Evolutionary conservation across 768 basidiomycete species (phyloP).

Genomic region (Kwoniella dendrophila): DNA sequence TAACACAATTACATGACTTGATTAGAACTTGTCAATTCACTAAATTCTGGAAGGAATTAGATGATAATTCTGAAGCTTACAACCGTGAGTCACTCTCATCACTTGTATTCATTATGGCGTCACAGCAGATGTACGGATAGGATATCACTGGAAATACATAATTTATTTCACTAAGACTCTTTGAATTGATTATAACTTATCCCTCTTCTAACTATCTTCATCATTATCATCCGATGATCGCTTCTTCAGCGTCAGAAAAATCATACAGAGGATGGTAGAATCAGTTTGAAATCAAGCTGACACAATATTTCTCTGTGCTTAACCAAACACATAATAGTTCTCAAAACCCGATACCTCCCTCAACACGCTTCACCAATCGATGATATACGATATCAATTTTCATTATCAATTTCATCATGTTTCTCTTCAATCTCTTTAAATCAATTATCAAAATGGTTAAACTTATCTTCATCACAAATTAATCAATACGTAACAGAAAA

Average conservation of each 20-base stretch:
- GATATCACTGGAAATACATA: too few species aligned
- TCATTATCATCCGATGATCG: not conserved
- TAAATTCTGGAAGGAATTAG: constrained; percentile 49
- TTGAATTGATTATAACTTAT: too few species aligned
- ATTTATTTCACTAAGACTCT: too few species aligned
- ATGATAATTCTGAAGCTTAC: constrained; percentile 46
- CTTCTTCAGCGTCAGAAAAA: too few species aligned
- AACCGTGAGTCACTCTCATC: constrained; percentile 30
- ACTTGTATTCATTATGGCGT: too few species aligned
- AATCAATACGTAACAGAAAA: constrained; percentile 38
- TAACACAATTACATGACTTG: constrained; percentile 45
- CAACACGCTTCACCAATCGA: constrained; percentile 47
- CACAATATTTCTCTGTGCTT: too few species aligned
- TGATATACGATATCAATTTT: constrained; percentile 46
- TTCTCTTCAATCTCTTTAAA: constrained; percentile 49
- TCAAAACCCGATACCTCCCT: constrained; percentile 49
- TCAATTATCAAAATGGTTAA: constrained; percentile 52
- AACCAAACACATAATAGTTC: too few species aligned
- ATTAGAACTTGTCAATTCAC: constrained; percentile 51
- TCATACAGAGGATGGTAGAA: too few species aligned
- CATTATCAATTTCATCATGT: constrained; percentile 51
- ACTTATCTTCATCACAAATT: constrained; percentile 40
- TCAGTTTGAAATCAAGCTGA: not conserved
- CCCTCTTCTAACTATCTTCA: not conserved
- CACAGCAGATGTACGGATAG: too few species aligned